Conservation (phyloP, 2,329 filamentous ascomycete genomes). For the Aspergillus intermedius region DNA sequence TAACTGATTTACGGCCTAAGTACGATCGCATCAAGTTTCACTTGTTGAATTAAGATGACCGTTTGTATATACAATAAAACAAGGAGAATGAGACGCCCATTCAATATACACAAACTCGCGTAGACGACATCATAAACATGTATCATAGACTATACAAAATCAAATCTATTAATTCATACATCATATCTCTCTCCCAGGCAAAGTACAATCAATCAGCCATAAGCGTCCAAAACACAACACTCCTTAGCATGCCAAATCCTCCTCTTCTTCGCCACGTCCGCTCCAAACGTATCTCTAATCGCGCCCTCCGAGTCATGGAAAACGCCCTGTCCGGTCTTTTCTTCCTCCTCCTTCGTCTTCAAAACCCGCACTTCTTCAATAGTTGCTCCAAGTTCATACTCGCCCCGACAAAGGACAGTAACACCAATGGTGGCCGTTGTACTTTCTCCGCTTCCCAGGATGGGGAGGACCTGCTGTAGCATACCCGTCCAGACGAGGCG, state of each 20-base stretch:
- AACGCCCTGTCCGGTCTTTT: slow-evolving; percentile 5
- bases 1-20: too few species aligned
- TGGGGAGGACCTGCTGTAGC: slow-evolving; percentile 65
- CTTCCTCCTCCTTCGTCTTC: slow-evolving; percentile 12
- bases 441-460: slow-evolving; percentile 54
- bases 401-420: slow-evolving; percentile 68
- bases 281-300: slow-evolving; percentile 34
- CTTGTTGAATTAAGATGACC: too few species aligned
- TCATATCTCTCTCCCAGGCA: neutral
- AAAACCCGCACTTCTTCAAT: slow-evolving; percentile 69
- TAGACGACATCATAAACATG: too few species aligned
- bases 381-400: slow-evolving; percentile 73
- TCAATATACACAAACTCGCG: too few species aligned
- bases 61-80: too few species aligned
- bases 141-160: neutral
- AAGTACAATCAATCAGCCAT: slow-evolving; percentile 12
- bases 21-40: too few species aligned
- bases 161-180: neutral
- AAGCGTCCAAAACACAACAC: slow-evolving; percentile 38
- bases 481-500: slow-evolving; percentile 81
- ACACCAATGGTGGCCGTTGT: slow-evolving; percentile 61
- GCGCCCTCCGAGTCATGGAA: slow-evolving; percentile 20
- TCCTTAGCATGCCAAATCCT: slow-evolving; percentile 42
- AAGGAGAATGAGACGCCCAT: too few species aligned
- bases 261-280: slow-evolving; percentile 33